phyloP scores from a whole-genome alignment of 176 grass and related monocot genomes.

The Avena atlantica region DNA sequence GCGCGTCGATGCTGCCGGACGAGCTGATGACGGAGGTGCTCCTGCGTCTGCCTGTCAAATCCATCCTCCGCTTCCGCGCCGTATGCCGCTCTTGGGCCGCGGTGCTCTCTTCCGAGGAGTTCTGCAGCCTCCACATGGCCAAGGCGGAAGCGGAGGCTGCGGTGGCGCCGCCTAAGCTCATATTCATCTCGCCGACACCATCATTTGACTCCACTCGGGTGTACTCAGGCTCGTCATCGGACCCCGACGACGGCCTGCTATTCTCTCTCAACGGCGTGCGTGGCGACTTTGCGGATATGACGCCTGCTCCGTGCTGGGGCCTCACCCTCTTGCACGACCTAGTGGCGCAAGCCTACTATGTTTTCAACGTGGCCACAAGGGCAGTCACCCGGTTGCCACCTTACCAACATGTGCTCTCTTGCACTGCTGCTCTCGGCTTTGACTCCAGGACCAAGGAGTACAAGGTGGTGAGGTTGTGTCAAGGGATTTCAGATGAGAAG shows the following conservation, averaged over 20 bases:
- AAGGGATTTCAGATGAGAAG: background rate
- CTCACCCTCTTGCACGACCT: constrained; percentile 30
- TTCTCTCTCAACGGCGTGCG: background rate
- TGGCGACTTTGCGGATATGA: background rate
- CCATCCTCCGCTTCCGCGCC: background rate
- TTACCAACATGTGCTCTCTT: background rate
- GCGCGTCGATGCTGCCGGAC: background rate
- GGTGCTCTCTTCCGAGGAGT: background rate
- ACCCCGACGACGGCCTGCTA: background rate
- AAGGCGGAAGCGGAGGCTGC: no score
- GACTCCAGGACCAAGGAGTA: background rate
- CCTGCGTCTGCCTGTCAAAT: background rate
- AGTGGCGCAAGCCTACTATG: constrained; percentile 4
- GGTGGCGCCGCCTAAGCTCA: no score
- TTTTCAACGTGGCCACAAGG: constrained; percentile 30
- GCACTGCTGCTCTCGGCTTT: constrained; percentile 24
- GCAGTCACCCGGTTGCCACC: constrained; percentile 33
- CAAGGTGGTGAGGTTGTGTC: constrained; percentile 24
- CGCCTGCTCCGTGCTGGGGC: constrained; percentile 25
- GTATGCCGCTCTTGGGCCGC: background rate
- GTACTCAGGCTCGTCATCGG: no score
- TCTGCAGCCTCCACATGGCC: background rate
- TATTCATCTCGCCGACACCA: no score
- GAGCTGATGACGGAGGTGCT: background rate
- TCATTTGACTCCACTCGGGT: no score